phyloP scores from a whole-genome alignment of 495 filamentous ascomycete species.

The Penicillium cataractarum region DNA sequence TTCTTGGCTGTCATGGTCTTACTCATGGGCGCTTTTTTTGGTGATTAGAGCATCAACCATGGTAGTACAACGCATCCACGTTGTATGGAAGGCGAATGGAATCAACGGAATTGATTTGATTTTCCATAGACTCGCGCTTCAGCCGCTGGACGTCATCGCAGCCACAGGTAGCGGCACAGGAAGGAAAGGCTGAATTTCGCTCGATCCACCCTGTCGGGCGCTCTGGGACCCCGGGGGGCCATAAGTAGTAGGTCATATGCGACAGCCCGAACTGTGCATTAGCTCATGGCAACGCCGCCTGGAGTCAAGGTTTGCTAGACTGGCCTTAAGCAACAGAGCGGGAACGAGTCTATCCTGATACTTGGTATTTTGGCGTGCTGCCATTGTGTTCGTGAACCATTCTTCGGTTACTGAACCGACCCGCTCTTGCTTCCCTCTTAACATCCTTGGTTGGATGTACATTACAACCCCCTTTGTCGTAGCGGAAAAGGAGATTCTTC shows the following conservation, averaged over 20 bases:
- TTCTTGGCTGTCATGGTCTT: conserved; percentile 5
- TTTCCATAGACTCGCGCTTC: conserved; percentile 23
- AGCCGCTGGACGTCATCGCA: conserved; percentile 19
- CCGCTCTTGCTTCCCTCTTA: conserved; percentile 21
- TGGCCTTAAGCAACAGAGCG: conserved; percentile 24
- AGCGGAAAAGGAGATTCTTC: conserved; percentile 1
- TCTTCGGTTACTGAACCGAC: conserved; percentile 27
- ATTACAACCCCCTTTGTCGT: conserved; percentile 10
- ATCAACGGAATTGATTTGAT: conserved; percentile 5
- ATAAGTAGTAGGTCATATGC: conserved; percentile 29
- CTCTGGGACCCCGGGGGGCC: conserved; percentile 21
- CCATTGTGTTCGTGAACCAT: conserved; percentile 22
- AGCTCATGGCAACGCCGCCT: conserved; percentile 27
- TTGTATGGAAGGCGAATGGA: background rate
- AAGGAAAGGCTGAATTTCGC: conserved; percentile 15
- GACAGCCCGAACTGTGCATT: conserved; percentile 24
- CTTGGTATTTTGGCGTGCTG: conserved; percentile 16
- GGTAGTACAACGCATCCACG: background rate
- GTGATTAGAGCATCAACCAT: background rate
- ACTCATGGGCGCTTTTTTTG: background rate
- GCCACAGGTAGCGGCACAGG: conserved; percentile 15
- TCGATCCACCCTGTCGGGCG: conserved; percentile 35
- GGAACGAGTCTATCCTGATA: conserved; percentile 25
- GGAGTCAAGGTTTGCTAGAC: conserved; percentile 29
- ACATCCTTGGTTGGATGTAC: conserved; percentile 15